phyloP scores from a whole-genome alignment of 768 basidiomycete genomes.

The Russula compacta region DNA sequence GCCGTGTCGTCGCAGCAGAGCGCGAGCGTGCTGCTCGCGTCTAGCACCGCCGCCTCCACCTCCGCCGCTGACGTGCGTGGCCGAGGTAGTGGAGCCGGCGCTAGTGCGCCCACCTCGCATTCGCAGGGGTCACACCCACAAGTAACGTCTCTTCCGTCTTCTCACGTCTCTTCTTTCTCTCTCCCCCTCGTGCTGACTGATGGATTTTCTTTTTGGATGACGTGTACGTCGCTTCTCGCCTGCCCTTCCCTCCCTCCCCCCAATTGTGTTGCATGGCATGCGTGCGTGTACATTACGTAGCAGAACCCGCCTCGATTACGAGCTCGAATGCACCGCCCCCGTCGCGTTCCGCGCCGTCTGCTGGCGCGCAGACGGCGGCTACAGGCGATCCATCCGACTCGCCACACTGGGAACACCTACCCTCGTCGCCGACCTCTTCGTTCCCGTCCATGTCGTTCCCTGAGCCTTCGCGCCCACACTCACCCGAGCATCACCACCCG shows the following conservation, averaged over 20 bases:
- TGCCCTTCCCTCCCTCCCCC: no score
- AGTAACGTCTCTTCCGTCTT: background rate
- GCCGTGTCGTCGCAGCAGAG: constrained; percentile 4
- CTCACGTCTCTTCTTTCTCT: no score
- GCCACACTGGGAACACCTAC: constrained; percentile 59
- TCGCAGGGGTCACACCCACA: constrained; percentile 12
- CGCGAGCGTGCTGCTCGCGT: background rate
- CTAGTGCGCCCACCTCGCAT: constrained; percentile 19
- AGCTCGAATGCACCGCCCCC: background rate
- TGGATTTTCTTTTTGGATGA: background rate
- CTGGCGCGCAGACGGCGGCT: background rate
- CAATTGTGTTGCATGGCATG: no score
- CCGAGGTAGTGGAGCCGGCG: constrained; percentile 19
- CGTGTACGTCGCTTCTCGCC: background rate
- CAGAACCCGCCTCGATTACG: background rate
- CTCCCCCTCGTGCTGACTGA: background rate
- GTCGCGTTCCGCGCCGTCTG: background rate
- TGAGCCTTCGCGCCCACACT: constrained; percentile 47
- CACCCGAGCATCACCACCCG: constrained; percentile 23
- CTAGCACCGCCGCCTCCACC: constrained; percentile 19
- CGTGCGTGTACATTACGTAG: background rate
- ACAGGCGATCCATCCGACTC: constrained; percentile 26
- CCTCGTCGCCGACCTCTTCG: constrained; percentile 38
- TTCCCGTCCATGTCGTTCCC: constrained; percentile 77
- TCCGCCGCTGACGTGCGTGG: constrained; percentile 30